These are phyloP conservation scores for Kluyveromyces starmeri DNA, from an alignment of 805 yeast species.

Conservation along the genomic window DNA sequence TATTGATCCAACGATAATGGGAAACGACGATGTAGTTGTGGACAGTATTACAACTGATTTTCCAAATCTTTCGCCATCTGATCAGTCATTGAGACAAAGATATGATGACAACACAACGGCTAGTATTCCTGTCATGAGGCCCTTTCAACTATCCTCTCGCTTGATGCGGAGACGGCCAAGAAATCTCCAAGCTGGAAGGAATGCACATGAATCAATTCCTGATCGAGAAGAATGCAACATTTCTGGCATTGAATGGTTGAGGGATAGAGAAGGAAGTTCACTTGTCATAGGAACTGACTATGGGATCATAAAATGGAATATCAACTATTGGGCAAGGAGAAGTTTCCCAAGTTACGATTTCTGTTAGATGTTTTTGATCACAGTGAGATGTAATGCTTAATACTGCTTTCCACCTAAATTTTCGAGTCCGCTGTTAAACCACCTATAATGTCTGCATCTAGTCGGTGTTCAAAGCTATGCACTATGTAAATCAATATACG, in stretches of 20 bases:
- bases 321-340: conserved; percentile 55
- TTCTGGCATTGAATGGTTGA: conserved; percentile 53
- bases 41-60: not conserved
- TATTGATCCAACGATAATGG: conserved; percentile 8
- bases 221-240: conserved; percentile 38
- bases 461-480: no score
- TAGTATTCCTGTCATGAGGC: not conserved
- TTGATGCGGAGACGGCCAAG: conserved; percentile 2
- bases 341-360: conserved; percentile 49
- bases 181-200: not conserved
- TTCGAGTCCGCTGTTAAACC: no score
- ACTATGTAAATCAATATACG: no score
- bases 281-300: conserved; percentile 55
- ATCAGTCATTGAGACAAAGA: not conserved
- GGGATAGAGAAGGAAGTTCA: conserved; percentile 40
- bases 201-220: conserved; percentile 6
- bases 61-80: not conserved
- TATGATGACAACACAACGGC: not conserved
- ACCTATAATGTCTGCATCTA: no score
- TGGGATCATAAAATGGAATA: conserved; percentile 62
- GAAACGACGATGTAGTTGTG: not conserved
- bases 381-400: no score
- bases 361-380: no score
- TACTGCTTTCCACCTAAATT: no score
- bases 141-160: conserved; percentile 1